Evolutionary conservation across 2,329 filamentous ascomycete species (phyloP).

Genomic region (Sarocladium strictum): DNA sequence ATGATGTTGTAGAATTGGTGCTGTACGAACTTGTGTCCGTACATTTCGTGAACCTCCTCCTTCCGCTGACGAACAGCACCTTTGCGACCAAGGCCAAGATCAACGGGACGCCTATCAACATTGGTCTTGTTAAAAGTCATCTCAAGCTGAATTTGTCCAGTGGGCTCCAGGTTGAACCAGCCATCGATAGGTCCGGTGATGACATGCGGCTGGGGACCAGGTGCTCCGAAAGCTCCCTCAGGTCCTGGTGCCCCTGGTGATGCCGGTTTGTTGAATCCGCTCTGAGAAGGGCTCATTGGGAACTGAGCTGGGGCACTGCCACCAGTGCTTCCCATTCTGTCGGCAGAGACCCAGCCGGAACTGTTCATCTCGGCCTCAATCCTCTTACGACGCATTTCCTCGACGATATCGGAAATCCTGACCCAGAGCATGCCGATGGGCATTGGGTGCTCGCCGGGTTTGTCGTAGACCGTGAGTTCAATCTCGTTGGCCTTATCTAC

Average conservation of each 20-base stretch:
- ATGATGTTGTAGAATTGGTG: conserved; percentile 99
- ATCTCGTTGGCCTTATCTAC: conserved; percentile 99
- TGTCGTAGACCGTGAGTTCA: conserved; percentile 96
- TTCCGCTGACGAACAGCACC: conserved; percentile 96
- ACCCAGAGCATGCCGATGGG: conserved; percentile 97
- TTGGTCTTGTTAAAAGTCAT: conserved; percentile 90
- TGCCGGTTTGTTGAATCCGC: conserved; percentile 23
- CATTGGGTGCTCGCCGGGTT: conserved; percentile 80
- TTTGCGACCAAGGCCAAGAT: conserved; percentile 87
- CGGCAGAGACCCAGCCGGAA: conserved; percentile 94
- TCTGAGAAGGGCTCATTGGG: conserved; percentile 46
- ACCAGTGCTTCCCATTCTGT: conserved; percentile 70
- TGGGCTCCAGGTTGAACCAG: conserved; percentile 96
- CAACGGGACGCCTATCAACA: conserved; percentile 74
- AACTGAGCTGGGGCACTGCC: conserved; percentile 47
- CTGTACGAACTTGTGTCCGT: conserved; percentile 97
- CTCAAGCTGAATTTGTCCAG: conserved; percentile 84
- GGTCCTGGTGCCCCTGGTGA: conserved; percentile 33
- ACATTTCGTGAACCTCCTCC: conserved; percentile 97
- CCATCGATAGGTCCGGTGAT: conserved; percentile 68
- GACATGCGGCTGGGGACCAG: conserved; percentile 41
- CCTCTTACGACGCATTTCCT: conserved; percentile 95
- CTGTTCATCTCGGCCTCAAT: conserved; percentile 94
- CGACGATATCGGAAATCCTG: conserved; percentile 91
- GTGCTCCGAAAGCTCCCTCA: conserved; percentile 26